phyloP scores from a whole-genome alignment of 2,329 filamentous ascomycete species.

The Pestalotiopsis sp. region DNA sequence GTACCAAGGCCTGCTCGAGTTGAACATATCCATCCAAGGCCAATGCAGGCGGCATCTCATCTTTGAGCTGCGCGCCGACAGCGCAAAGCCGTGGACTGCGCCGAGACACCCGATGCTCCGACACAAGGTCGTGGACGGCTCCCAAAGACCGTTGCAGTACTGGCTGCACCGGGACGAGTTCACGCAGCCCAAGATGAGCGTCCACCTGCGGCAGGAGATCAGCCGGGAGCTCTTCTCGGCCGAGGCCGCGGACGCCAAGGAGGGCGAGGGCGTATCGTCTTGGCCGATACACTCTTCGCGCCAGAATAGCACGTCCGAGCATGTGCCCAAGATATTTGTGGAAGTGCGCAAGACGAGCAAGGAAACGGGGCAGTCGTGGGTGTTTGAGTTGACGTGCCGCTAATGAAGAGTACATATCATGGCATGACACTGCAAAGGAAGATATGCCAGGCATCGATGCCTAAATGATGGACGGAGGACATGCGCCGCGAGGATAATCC shows the following conservation, averaged over 20 bases:
- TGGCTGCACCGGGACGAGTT: neutral
- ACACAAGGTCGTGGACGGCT: neutral
- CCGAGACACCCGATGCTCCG: neutral
- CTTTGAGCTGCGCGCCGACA: neutral
- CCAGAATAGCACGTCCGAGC: neutral
- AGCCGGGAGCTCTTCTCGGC: neutral
- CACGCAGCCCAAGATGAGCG: neutral
- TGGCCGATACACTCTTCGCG: neutral
- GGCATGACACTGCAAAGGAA: neutral
- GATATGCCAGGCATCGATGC: neutral
- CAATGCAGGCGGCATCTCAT: neutral
- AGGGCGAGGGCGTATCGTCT: neutral
- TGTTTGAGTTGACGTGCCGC: neutral
- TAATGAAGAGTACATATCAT: neutral
- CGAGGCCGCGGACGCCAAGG: neutral
- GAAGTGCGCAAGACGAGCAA: constrained; percentile 1
- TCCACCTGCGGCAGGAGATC: neutral
- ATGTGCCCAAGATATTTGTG: neutral
- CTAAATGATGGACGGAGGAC: no score
- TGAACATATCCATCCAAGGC: neutral
- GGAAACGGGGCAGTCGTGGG: neutral
- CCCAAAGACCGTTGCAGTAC: neutral
- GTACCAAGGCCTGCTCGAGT: constrained; percentile 1
- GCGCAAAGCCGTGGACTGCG: neutral
- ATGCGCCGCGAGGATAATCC: no score